Conservation (phyloP, 2,329 filamentous ascomycete genomes). For the Rhynchosporium secalis region DNA sequence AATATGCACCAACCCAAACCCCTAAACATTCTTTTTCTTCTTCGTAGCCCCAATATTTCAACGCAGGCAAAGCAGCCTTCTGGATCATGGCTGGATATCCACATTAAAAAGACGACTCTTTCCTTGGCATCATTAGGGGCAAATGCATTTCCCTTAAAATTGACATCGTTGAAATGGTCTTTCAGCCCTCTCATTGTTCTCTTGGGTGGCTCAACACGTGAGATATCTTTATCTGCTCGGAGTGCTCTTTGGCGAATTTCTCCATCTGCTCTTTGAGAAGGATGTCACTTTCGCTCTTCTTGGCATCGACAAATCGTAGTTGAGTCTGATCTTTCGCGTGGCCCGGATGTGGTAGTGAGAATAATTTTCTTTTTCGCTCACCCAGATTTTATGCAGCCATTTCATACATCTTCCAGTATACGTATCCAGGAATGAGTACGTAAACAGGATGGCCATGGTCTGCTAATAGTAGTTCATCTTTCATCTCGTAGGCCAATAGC, state of each 20-base stretch:
- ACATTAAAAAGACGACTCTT: slow-evolving; percentile 48
- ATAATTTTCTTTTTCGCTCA: slow-evolving; percentile 44
- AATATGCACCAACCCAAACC: not conserved
- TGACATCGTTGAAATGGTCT: slow-evolving; percentile 46
- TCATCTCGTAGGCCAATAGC: slow-evolving; percentile 51
- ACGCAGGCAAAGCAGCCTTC: slow-evolving; percentile 50
- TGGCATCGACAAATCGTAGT: slow-evolving; percentile 49
- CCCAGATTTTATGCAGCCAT: slow-evolving; percentile 47
- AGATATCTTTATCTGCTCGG: slow-evolving; percentile 45
- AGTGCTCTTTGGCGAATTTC: slow-evolving; percentile 41
- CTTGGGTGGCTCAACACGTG: slow-evolving; percentile 50
- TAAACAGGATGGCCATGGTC: slow-evolving; percentile 50
- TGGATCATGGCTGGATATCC: slow-evolving; percentile 53
- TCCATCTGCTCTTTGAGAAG: slow-evolving; percentile 47
- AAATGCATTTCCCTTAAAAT: slow-evolving; percentile 46
- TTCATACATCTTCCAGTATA: slow-evolving; percentile 49
- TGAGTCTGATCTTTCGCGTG: slow-evolving; percentile 41
- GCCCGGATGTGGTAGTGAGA: slow-evolving; percentile 15
- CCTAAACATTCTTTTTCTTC: slow-evolving; percentile 16
- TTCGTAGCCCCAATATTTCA: slow-evolving; percentile 37
- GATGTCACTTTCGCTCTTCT: slow-evolving; percentile 50
- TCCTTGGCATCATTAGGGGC: slow-evolving; percentile 39
- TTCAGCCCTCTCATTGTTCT: slow-evolving; percentile 47
- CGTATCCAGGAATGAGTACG: slow-evolving; percentile 46
- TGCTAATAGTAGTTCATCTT: slow-evolving; percentile 44